Evolutionary conservation across 768 basidiomycete genomes (phyloP).

Genomic region (Russula dissimulans): DNA sequence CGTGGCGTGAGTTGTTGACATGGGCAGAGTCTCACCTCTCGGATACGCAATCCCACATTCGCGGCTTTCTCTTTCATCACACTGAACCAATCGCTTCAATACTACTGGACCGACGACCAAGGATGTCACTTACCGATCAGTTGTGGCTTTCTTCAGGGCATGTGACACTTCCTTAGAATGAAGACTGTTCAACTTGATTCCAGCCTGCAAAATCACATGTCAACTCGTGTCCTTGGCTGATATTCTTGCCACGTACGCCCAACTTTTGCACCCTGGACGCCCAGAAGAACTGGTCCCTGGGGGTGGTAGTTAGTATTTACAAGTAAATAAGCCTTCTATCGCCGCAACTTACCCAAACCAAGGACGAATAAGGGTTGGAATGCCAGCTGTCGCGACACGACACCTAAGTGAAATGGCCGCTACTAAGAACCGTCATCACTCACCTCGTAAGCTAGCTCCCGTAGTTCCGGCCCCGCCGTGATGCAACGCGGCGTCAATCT

Average conservation of each 20-base stretch:
- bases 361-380: slow-evolving; percentile 60
- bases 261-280: slow-evolving; percentile 51
- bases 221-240: background rate
- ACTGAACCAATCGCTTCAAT: slow-evolving; percentile 20
- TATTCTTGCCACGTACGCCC: slow-evolving; percentile 33
- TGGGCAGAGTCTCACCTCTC: slow-evolving; percentile 24
- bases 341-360: slow-evolving; percentile 44
- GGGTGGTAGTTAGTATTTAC: background rate
- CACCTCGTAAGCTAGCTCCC: slow-evolving; percentile 48
- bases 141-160: slow-evolving; percentile 50
- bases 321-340: too few relatives aligned
- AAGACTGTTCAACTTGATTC: slow-evolving; percentile 42
- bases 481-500: slow-evolving; percentile 54
- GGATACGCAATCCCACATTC: slow-evolving; percentile 35
- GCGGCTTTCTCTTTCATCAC: slow-evolving; percentile 55
- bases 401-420: background rate
- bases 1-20: background rate
- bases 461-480: slow-evolving; percentile 69
- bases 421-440: background rate
- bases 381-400: slow-evolving; percentile 31
- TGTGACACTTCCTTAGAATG: slow-evolving; percentile 39
- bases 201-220: slow-evolving; percentile 29
- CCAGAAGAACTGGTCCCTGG: slow-evolving; percentile 54
- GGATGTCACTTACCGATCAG: slow-evolving; percentile 33
- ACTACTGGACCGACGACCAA: background rate